Percentiles rank a stretch among this genome's conserved stretches.
Evolutionary conservation across 169 alveolate genomes (phyloP).

Genomic region (Cryptosporidium andersoni): DNA sequence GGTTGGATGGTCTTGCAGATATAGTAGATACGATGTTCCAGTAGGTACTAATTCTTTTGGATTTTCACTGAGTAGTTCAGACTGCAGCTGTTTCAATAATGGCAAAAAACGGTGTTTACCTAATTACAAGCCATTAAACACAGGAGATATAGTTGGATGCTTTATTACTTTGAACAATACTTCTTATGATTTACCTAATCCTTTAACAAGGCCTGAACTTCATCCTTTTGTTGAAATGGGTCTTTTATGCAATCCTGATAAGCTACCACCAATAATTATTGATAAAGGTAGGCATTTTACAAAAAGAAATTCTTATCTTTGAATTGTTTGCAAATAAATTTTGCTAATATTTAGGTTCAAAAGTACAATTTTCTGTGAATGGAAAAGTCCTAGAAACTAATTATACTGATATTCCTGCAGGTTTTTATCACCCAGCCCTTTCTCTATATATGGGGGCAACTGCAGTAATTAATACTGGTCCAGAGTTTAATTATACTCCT

Average conservation of each 20-base stretch:
- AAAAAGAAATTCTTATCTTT: not conserved
- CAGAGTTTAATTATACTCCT: constrained; percentile 78
- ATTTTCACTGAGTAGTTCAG: constrained; percentile 21
- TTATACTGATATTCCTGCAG: constrained; percentile 73
- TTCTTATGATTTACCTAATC: constrained; percentile 77
- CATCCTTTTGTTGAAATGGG: constrained; percentile 79
- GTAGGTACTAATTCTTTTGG: constrained; percentile 39
- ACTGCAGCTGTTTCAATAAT: constrained; percentile 3
- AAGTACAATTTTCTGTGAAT: constrained; percentile 77
- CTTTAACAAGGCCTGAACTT: constrained; percentile 76
- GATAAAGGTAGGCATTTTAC: constrained; percentile 32
- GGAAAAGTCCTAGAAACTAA: constrained; percentile 72
- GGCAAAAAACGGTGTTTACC: not conserved
- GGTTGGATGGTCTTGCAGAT: constrained; percentile 68
- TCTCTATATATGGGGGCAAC: constrained; percentile 81
- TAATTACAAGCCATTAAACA: not conserved
- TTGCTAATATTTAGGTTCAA: constrained; percentile 72
- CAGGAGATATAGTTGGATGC: constrained; percentile 78
- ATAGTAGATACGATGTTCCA: constrained; percentile 34
- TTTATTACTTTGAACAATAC: constrained; percentile 72
- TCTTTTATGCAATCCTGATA: constrained; percentile 44
- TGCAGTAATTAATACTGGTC: constrained; percentile 80
- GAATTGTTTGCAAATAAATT: not conserved
- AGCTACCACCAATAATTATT: constrained; percentile 14
- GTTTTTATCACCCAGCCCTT: constrained; percentile 82